Evolutionary conservation across 169 alveolate species (phyloP).

Genomic region (Condylostoma magnum): DNA sequence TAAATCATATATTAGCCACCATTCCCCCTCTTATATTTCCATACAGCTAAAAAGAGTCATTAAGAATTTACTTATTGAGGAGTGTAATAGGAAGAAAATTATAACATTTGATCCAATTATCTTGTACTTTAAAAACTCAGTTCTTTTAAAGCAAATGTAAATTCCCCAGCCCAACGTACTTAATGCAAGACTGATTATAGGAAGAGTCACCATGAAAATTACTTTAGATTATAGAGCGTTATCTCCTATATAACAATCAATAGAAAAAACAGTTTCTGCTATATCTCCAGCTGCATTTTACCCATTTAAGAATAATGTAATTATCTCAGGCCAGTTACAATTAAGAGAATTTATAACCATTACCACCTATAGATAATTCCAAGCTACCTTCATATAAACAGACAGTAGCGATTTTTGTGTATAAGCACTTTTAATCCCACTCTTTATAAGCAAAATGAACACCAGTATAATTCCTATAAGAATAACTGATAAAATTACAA

Average conservation of each 20-base stretch:
- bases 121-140: background rate
- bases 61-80: slow-evolving; percentile 10
- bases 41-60: slow-evolving; percentile 1
- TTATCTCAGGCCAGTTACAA: slow-evolving; percentile 38
- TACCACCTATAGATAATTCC: slow-evolving; percentile 39
- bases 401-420: background rate
- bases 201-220: background rate
- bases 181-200: background rate
- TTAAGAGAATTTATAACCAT: slow-evolving; percentile 39
- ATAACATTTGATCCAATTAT: slow-evolving; percentile 17
- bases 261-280: slow-evolving; percentile 30
- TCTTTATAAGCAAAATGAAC: background rate
- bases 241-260: slow-evolving; percentile 37
- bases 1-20: slow-evolving; percentile 24
- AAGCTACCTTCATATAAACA: background rate
- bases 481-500: background rate
- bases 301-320: slow-evolving; percentile 1
- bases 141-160: background rate
- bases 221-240: background rate
- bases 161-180: background rate
- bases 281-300: slow-evolving; percentile 35
- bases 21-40: slow-evolving; percentile 24
- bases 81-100: slow-evolving; percentile 31
- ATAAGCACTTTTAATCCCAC: slow-evolving; percentile 3
- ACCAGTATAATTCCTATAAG: background rate